These are phyloP conservation scores for Torrubiellomyces zombiae DNA, from an alignment of 2,329 filamentous ascomycete genomes.

Conservation along the genomic window DNA sequence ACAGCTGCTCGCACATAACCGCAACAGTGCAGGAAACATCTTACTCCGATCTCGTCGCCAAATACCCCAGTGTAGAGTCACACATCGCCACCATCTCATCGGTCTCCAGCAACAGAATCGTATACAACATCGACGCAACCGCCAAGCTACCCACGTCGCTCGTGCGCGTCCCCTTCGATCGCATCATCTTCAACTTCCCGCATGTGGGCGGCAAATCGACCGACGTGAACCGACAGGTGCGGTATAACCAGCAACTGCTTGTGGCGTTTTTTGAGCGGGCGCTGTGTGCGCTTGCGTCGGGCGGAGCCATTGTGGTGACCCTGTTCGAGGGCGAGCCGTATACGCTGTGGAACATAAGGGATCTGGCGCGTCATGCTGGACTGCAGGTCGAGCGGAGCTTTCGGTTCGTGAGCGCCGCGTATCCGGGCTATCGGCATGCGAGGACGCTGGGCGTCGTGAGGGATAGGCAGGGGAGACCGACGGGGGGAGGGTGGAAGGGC, in stretches of 20 bases:
- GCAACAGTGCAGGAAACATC: slow-evolving; percentile 52
- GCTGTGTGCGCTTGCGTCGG: slow-evolving; percentile 19
- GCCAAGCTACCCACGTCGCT: slow-evolving; percentile 37
- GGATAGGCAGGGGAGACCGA: slow-evolving; percentile 27
- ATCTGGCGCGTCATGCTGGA: slow-evolving; percentile 65
- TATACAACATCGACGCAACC: slow-evolving; percentile 51
- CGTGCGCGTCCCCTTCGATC: slow-evolving; percentile 40
- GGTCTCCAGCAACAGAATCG: slow-evolving; percentile 16
- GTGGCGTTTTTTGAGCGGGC: slow-evolving; percentile 49
- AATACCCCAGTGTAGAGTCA: slow-evolving; percentile 55
- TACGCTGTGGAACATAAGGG: slow-evolving; percentile 84
- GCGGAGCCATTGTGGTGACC: slow-evolving; percentile 59
- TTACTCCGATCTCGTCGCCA: slow-evolving; percentile 40
- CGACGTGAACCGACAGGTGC: slow-evolving; percentile 86
- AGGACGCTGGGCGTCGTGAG: slow-evolving; percentile 51
- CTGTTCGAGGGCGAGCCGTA: slow-evolving; percentile 92
- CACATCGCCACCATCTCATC: slow-evolving; percentile 35
- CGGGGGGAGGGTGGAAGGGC: slow-evolving; percentile 23
- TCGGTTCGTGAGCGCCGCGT: slow-evolving; percentile 46
- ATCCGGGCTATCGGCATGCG: slow-evolving; percentile 60
- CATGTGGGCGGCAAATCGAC: slow-evolving; percentile 85
- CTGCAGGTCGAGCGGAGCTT: slow-evolving; percentile 56
- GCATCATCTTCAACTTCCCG: slow-evolving; percentile 90
- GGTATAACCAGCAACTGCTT: slow-evolving; percentile 71
- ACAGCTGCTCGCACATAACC: slow-evolving; percentile 48